Conservation (phyloP, 306 rosid species). For the Inga laurina region DNA sequence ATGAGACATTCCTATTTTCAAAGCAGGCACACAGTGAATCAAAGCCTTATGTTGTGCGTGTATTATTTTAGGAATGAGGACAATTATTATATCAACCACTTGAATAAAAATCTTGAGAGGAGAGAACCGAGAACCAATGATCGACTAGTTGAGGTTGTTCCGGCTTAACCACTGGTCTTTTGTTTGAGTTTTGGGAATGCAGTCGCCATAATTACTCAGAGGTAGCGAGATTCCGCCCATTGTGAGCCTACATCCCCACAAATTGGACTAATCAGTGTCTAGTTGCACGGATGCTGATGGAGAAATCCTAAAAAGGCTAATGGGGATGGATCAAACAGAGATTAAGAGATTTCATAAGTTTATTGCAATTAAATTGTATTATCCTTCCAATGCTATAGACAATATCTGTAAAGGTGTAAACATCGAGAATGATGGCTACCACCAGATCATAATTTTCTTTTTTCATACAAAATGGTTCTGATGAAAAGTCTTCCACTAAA, state of each 20-base stretch:
- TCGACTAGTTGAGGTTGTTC: too few relatives aligned
- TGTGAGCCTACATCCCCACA: too few relatives aligned
- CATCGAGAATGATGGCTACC: slow-evolving; percentile 11
- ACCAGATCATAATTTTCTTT: slow-evolving; percentile 21
- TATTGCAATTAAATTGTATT: slow-evolving; percentile 24
- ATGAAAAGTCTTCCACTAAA: slow-evolving; percentile 23
- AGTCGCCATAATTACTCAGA: too few relatives aligned
- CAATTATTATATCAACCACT: too few relatives aligned
- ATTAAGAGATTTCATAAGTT: slow-evolving; percentile 4
- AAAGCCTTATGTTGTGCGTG: neutral
- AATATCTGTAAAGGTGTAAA: neutral
- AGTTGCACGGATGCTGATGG: too few relatives aligned
- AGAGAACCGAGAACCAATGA: neutral
- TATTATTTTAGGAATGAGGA: neutral
- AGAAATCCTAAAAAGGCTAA: too few relatives aligned
- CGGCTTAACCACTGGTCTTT: too few relatives aligned
- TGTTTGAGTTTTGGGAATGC: too few relatives aligned
- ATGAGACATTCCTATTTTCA: neutral
- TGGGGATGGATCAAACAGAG: neutral
- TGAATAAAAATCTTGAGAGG: neutral
- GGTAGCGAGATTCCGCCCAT: too few relatives aligned
- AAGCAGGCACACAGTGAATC: neutral
- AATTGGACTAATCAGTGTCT: too few relatives aligned
- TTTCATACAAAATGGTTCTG: neutral
- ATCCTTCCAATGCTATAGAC: slow-evolving; percentile 23